These are phyloP conservation scores for Acacia acuminata DNA, from an alignment of 306 rosid species.

Conservation along the genomic window DNA sequence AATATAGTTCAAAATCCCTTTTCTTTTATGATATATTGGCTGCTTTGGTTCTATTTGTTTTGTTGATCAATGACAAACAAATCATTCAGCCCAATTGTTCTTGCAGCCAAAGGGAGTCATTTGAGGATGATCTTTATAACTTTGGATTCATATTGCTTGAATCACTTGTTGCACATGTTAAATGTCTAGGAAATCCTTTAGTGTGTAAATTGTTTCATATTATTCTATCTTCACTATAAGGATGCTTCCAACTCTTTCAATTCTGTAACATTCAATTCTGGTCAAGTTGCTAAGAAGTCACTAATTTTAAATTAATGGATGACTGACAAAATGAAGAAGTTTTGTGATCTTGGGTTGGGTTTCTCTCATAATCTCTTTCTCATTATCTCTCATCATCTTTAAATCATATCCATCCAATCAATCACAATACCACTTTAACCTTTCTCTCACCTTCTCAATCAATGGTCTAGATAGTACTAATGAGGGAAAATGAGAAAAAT, in stretches of 20 bases:
- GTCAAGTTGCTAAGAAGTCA: neutral
- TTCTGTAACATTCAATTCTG: neutral
- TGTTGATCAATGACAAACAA: neutral
- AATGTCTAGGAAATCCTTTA: neutral
- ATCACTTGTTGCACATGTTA: conserved; percentile 60
- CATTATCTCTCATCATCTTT: no score
- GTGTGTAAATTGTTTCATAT: neutral
- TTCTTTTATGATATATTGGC: no score
- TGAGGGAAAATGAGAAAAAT: no score
- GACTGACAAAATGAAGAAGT: neutral
- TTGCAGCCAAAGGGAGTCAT: conserved; percentile 48
- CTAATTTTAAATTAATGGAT: no score
- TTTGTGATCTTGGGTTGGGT: neutral
- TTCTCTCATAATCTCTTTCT: no score
- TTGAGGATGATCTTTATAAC: conserved; percentile 74
- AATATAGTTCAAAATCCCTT: no score
- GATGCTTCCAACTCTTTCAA: neutral
- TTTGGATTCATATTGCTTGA: conserved; percentile 80
- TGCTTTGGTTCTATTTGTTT: no score
- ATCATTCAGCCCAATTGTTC: conserved; percentile 13
- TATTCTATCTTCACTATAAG: neutral
- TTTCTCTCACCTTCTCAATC: no score
- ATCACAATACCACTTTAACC: no score
- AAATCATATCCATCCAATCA: no score
- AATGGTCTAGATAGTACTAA: no score